Evolutionary conservation across 116 monocot species (phyloP).

Genomic region (Iris pallida): DNA sequence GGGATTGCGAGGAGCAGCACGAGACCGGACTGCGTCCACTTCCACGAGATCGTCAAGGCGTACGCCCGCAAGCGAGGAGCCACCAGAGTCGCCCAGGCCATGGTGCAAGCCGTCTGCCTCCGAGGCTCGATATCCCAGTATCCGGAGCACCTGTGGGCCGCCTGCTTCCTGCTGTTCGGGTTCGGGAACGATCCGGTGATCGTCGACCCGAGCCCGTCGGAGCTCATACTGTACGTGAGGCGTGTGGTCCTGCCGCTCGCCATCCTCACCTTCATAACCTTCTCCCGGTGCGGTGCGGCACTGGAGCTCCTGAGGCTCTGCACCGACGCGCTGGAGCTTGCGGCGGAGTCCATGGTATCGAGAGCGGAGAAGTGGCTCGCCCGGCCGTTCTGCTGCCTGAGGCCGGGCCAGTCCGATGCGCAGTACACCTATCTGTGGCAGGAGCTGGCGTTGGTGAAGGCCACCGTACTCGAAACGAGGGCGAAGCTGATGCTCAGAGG

Average conservation of each 20-base stretch:
- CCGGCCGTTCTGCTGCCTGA: slow-evolving; percentile 42
- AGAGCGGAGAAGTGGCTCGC: slow-evolving; percentile 62
- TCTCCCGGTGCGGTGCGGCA: slow-evolving; percentile 74
- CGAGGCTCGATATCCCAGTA: slow-evolving; percentile 51
- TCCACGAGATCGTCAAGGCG: slow-evolving; percentile 67
- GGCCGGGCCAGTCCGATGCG: slow-evolving; percentile 26
- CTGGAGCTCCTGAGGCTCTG: slow-evolving; percentile 72
- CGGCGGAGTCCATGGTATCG: slow-evolving; percentile 64
- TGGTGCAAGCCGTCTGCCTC: slow-evolving; percentile 56
- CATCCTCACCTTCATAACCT: slow-evolving; percentile 68
- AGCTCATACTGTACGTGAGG: slow-evolving; percentile 56
- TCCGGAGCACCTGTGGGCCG: slow-evolving; percentile 77
- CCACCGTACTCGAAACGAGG: slow-evolving; percentile 74
- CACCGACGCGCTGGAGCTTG: slow-evolving; percentile 60
- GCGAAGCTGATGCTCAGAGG: slow-evolving; percentile 83
- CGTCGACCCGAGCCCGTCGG: slow-evolving; percentile 54
- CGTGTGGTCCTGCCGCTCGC: slow-evolving; percentile 69
- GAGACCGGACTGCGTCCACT: slow-evolving; percentile 50
- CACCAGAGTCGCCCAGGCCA: slow-evolving; percentile 45
- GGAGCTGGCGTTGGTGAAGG: slow-evolving; percentile 68
- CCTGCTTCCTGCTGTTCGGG: slow-evolving; percentile 75
- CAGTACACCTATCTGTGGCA: slow-evolving; percentile 65
- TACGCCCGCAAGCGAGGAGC: slow-evolving; percentile 62
- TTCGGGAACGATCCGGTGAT: slow-evolving; percentile 54
- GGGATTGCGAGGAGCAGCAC: slow-evolving; percentile 59